Base-by-base conservation (phyloP, 1,284 basidiomycete genomes). In the Volvariella volvacea region DNA sequence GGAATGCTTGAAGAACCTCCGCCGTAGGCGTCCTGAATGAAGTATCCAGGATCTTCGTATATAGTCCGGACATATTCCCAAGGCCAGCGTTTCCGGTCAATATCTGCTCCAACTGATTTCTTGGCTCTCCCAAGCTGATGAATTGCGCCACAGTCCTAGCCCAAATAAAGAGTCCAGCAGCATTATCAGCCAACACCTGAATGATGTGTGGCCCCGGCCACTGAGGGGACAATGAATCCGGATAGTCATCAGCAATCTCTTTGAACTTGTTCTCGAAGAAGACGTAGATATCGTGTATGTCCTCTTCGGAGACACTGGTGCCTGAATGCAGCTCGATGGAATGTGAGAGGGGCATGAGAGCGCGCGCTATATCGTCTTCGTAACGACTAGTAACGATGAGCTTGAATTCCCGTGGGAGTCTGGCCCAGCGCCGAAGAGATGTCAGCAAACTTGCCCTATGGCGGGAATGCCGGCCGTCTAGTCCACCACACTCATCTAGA, bases 361-460 rank as follows among this genome's bases (percentile, higher is more conserved):
- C 45, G 3, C 41, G 15, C 3, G 45, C n/a, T 17, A 61, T 61
- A 21, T 52, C 48, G 20, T 49, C 43, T 37, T 63, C 56, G 9
- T 48, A 45, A 32, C 63, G 53, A 25, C 61, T 60, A 2, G 59
- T 61, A 17, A 65, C 48, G 6, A 65, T 44, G n/a, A 65, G 52
- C 38, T 56, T 53, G 44, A 61, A 54, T 2, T 17, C 25, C 1
- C 43, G 22, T 3, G 58, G 51, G 14, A 63, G 50, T 2, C 39
- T 17, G 2, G 52, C 39, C 58, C 55, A 61, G 9, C 43, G 46
- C 34, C 49, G 42, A 7, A 61, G 42, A 1, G 52, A 50, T 2
- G 53, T 38, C 10, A 62, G 50, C 4, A 62, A 43, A 4, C 33
- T 37, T 14, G 37, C 25, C 3, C 52, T 49, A 21, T 52, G 46